Evolutionary conservation across 1,284 basidiomycete species (phyloP).

Genomic region (Leccinum pachyderme): DNA sequence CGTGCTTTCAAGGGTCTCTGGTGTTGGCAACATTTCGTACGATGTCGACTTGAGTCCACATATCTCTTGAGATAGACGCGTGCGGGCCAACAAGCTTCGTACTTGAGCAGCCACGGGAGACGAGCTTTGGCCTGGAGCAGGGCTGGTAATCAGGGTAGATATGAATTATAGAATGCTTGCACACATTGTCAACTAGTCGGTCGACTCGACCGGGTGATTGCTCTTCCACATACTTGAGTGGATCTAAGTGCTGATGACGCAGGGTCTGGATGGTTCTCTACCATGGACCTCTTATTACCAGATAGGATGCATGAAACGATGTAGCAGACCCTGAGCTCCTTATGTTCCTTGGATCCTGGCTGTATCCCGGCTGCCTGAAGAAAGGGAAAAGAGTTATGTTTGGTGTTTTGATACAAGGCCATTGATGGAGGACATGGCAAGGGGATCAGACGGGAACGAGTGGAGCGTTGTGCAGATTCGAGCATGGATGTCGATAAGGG

Average conservation of each 20-base stretch:
- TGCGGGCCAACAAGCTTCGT: conserved; percentile 22
- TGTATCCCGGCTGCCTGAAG: conserved; percentile 8
- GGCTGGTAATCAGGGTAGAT: not conserved
- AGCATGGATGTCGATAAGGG: not conserved
- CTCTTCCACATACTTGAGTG: conserved; percentile 18
- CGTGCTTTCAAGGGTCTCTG: accelerated
- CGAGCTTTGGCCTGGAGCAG: conserved; percentile 7
- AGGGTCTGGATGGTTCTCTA: conserved; percentile 15
- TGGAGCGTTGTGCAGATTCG: conserved; percentile 1
- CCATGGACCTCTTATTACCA: not conserved
- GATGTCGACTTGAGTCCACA: conserved; percentile 6
- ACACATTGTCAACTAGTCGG: conserved; percentile 10
- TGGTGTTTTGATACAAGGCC: conserved; percentile 1
- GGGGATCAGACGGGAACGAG: conserved; percentile 4
- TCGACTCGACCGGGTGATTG: conserved; percentile 12
- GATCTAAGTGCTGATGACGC: conserved; percentile 5
- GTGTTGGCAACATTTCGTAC: not conserved
- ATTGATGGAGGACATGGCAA: not conserved
- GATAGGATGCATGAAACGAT: not conserved
- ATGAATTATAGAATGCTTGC: not conserved
- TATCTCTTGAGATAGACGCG: conserved; percentile 24
- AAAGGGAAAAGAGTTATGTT: not conserved
- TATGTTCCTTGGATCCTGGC: conserved; percentile 11
- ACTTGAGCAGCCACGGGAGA: conserved; percentile 21
- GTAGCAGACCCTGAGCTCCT: conserved; percentile 7